Evolutionary conservation across 176 grass and related monocot genomes (phyloP), one percentile per base, ranked within the genome.

Genomic region (Urochloa ruziziensis): DNA sequence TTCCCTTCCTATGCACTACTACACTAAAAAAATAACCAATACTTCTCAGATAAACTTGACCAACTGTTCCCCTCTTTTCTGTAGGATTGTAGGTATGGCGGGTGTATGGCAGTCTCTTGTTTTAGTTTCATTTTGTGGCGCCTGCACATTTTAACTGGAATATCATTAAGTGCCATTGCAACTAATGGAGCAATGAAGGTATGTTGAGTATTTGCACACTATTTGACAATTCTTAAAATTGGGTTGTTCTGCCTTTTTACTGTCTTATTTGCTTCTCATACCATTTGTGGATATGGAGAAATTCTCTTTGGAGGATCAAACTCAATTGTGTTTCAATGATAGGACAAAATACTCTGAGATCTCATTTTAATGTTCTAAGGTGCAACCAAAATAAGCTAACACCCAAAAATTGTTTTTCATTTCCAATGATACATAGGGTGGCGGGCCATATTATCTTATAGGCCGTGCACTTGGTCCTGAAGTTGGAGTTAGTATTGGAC

Each of bases 161-260:
- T 96, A 88, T 98, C 96, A 79, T 86, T 98, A 83, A 98, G 93
- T 87, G 96, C 96, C 73, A 98, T 96, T 91, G 96, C 96, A 83
- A 98, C 93, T 0, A 98, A 98, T 83, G 96, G 96, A 65, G 96
- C 96, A 81, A 98, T 98, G 96, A 98, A 98, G 96, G 96, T 98
- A 84, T 37, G 69, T 58, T 72, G 33, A 74, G 33, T 49, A 39
- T 51, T 57, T 68, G 21, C 49, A 34, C 23, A 78, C 42, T 42
- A 43, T 18, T 47, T 62, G 60, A 34, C 47, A 78, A 30, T 81
- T 87, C 27, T 10, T n/a, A 39, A 73, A 81, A 52, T 77, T 67
- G 29, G 46, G n/a, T 18, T 56, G 66, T 47, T 59, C 17, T 68
- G 39, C 37, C 35, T 73, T 6, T 37, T 60, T 21, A 56, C 43